Percentiles rank a stretch among this genome's conserved stretches.
These are phyloP conservation scores for Eucalyptus curtisii DNA, from an alignment of 345 rosid genomes.

Conservation along the genomic window DNA sequence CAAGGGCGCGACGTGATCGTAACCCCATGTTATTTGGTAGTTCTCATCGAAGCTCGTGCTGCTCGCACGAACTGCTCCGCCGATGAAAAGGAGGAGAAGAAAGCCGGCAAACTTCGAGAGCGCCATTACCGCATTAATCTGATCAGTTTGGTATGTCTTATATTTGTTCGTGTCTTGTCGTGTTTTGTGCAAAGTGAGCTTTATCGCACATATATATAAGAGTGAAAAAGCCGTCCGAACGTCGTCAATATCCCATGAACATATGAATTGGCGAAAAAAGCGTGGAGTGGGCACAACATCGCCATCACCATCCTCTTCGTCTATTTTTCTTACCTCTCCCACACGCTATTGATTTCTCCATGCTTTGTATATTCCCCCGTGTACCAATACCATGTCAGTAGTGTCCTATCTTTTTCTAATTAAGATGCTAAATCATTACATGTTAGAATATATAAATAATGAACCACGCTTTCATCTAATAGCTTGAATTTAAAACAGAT, in stretches of 20 bases:
- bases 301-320: neutral
- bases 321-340: neutral
- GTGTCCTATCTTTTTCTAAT: neutral
- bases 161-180: neutral
- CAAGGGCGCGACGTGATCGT: constrained; percentile 5
- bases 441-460: too few species aligned
- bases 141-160: neutral
- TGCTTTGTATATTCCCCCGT: neutral
- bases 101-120: neutral
- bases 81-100: neutral
- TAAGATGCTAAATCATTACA: neutral
- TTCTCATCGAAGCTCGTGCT: constrained; percentile 8
- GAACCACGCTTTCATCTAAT: fast-evolving
- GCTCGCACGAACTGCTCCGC: neutral
- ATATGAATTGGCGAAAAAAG: neutral
- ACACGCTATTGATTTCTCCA: neutral
- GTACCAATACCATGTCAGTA: neutral
- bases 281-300: neutral
- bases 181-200: neutral
- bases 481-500: fast-evolving
- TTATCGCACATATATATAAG: neutral
- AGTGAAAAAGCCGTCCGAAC: neutral
- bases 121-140: neutral
- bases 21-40: constrained; percentile 34
- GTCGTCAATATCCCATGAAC: neutral